Percentiles rank a stretch among this genome's conserved stretches.
Conservation (phyloP, 2,329 filamentous ascomycete genomes). For the Dactylonectria macrodidyma region DNA sequence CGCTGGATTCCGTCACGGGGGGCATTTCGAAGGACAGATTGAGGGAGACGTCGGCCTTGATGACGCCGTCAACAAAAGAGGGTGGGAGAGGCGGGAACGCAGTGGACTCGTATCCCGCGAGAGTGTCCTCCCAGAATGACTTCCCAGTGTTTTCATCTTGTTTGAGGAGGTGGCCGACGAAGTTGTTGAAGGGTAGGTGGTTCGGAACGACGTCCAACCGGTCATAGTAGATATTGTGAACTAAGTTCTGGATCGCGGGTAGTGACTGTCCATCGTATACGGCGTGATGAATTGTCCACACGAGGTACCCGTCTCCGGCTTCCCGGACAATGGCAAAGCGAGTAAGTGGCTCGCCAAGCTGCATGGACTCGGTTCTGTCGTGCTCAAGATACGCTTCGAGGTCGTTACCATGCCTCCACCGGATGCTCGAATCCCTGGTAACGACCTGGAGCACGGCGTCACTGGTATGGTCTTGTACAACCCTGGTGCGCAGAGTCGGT, state of each 20-base stretch:
- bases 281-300: slow-evolving; percentile 39
- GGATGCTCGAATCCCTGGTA: neutral
- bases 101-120: slow-evolving; percentile 1
- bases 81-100: slow-evolving; percentile 18
- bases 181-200: neutral
- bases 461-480: slow-evolving; percentile 24
- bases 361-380: slow-evolving; percentile 23
- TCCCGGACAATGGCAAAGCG: slow-evolving; percentile 25
- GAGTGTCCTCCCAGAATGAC: slow-evolving; percentile 8
- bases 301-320: slow-evolving; percentile 18
- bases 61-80: neutral
- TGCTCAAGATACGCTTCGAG: slow-evolving; percentile 14
- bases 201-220: neutral
- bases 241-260: slow-evolving; percentile 19
- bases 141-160: slow-evolving; percentile 2
- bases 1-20: slow-evolving; percentile 7
- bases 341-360: slow-evolving; percentile 22
- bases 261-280: slow-evolving; percentile 36
- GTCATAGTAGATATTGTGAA: slow-evolving; percentile 20
- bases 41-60: slow-evolving; percentile 10
- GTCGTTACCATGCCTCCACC: slow-evolving; percentile 13
- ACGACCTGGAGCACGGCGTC: slow-evolving; percentile 17
- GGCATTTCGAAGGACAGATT: slow-evolving; percentile 16
- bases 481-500: slow-evolving; percentile 26
- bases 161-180: slow-evolving; percentile 12